These are phyloP conservation scores for Calamus simplicifolius DNA, from an alignment of 176 grass and related monocot genomes.

Conservation along the genomic window DNA sequence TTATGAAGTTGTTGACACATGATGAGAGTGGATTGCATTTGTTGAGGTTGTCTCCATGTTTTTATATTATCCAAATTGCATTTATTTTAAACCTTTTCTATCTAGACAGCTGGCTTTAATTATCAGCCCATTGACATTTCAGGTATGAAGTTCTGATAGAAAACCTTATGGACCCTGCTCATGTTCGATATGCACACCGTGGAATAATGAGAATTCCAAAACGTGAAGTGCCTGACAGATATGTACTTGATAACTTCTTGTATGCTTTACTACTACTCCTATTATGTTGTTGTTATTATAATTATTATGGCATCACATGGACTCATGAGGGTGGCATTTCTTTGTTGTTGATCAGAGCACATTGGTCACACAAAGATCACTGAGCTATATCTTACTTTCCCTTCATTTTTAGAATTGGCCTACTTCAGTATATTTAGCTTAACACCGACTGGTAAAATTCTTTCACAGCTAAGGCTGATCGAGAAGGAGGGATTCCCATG, in stretches of 20 bases:
- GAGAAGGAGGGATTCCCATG: constrained; percentile 52
- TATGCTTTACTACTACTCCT: no score
- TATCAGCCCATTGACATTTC: constrained; percentile 9
- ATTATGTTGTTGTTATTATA: no score
- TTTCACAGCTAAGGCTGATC: constrained; percentile 65
- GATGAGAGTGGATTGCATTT: no score
- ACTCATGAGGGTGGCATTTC: not conserved
- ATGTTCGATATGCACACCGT: constrained; percentile 70
- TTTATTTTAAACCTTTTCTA: constrained; percentile 5
- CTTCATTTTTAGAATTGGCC: no score
- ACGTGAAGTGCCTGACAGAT: constrained; percentile 62
- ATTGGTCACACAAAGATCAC: no score
- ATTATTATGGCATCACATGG: not conserved
- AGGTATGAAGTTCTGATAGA: constrained; percentile 76
- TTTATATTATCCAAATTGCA: not conserved
- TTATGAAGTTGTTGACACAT: no score
- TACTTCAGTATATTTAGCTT: not conserved
- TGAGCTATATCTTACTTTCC: no score
- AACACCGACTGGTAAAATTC: constrained; percentile 9
- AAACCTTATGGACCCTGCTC: constrained; percentile 85
- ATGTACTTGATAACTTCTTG: constrained; percentile 25
- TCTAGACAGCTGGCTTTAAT: not conserved
- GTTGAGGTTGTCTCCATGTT: not conserved
- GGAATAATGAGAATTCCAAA: constrained; percentile 41
- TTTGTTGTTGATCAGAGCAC: not conserved